Conservation (phyloP, 2,329 filamentous ascomycete genomes). For the Talaromyces islandicus region DNA sequence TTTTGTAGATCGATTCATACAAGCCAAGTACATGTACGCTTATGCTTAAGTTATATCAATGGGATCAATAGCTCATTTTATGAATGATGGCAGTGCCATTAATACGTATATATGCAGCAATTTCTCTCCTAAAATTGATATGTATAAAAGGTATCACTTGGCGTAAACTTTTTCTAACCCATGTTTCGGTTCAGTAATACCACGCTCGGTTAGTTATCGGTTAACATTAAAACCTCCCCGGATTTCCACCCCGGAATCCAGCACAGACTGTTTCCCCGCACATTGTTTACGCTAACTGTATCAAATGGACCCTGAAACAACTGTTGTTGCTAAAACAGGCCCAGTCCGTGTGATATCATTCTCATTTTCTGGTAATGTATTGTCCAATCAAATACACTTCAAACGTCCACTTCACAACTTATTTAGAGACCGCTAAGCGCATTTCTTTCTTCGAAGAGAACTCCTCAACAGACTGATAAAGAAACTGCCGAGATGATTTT, state of each 20-base stretch:
- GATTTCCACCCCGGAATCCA: not conserved
- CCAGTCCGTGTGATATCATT: not conserved
- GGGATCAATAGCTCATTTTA: not conserved
- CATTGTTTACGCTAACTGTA: not conserved
- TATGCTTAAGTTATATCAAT: not conserved
- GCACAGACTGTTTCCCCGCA: not conserved
- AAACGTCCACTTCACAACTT: not conserved
- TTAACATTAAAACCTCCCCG: not conserved
- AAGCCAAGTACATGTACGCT: not conserved
- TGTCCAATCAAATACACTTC: not conserved
- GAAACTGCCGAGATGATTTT: conserved; percentile 5
- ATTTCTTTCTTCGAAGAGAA: not conserved
- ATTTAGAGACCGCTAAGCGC: not conserved
- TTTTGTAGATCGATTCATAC: not conserved
- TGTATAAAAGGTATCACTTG: not conserved
- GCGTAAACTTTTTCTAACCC: no score
- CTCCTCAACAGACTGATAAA: not conserved
- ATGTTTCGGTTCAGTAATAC: not conserved
- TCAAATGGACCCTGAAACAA: not conserved
- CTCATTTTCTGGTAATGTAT: not conserved
- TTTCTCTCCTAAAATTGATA: not conserved
- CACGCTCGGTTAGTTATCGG: not conserved
- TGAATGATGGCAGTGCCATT: not conserved
- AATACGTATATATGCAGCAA: not conserved
- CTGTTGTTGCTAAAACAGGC: not conserved